Evolutionary conservation across 1,139 yeast species (phyloP).

Genomic region (Yamadazyma buinensis): DNA sequence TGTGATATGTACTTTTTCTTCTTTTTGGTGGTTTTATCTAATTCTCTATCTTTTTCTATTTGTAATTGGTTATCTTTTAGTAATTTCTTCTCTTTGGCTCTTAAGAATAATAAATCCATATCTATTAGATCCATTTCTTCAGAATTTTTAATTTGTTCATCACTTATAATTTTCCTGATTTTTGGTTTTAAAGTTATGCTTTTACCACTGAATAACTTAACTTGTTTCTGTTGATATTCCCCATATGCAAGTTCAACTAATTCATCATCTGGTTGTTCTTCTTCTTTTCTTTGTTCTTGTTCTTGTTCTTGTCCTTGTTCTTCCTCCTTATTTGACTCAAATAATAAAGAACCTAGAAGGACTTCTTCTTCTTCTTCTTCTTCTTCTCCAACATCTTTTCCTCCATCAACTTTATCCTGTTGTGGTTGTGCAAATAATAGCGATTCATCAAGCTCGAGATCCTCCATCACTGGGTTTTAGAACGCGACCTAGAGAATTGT

Average conservation of each 20-base stretch:
- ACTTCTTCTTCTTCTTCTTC: no score
- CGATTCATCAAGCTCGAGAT: no score
- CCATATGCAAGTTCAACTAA: conserved; percentile 1
- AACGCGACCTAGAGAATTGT: no score
- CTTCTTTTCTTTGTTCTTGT: no score
- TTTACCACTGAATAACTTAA: conserved; percentile 24
- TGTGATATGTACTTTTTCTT: conserved; percentile 2
- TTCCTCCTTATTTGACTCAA: no score
- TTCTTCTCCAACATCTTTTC: no score
- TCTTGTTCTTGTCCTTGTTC: no score
- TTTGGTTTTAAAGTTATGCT: conserved; percentile 19
- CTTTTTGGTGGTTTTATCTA: neutral
- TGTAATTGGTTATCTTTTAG: conserved; percentile 18
- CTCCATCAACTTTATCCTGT: no score
- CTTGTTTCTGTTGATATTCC: conserved; percentile 14
- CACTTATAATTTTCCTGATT: conserved; percentile 3
- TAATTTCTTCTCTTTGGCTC: conserved; percentile 23
- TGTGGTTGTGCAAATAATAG: no score
- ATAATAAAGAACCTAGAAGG: no score
- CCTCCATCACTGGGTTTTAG: no score
- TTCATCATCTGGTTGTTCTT: neutral
- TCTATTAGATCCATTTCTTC: conserved; percentile 20
- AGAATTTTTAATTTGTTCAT: conserved; percentile 4
- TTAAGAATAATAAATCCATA: conserved; percentile 29
- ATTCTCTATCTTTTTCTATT: neutral